Evolutionary conservation across 176 grass and related monocot species (phyloP).

Genomic region (Elymus sibiricus): DNA sequence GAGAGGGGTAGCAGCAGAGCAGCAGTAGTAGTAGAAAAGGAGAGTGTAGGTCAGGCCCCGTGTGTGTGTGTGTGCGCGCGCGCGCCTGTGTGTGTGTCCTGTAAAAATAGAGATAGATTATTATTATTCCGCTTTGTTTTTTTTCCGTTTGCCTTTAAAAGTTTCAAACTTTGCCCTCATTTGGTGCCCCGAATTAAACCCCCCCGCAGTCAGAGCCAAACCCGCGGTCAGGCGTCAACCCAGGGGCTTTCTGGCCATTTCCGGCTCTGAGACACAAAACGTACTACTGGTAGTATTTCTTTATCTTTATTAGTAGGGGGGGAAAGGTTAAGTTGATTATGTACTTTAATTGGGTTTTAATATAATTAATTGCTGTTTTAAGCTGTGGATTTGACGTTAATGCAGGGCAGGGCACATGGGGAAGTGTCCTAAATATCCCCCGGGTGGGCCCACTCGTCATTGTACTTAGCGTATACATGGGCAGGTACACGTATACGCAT

Average conservation of each 20-base stretch:
- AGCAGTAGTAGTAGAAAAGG: conserved; percentile 74
- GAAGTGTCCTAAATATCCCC: conserved; percentile 40
- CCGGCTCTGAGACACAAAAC: background rate
- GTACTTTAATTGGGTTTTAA: conserved; percentile 25
- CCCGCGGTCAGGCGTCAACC: conserved; percentile 16
- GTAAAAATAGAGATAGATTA: conserved; percentile 52
- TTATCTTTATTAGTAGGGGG: background rate
- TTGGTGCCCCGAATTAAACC: conserved; percentile 32
- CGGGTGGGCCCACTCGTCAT: conserved; percentile 22
- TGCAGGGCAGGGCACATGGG: conserved; percentile 33
- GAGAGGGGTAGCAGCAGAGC: conserved; percentile 33
- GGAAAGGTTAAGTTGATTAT: background rate
- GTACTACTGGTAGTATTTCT: too few species aligned
- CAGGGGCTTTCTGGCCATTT: conserved; percentile 47
- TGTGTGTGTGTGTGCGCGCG: conserved; percentile 17
- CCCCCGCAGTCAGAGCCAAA: conserved; percentile 22
- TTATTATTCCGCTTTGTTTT: conserved; percentile 50
- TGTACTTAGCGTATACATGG: conserved; percentile 12
- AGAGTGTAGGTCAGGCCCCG: conserved; percentile 55
- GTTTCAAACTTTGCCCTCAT: conserved; percentile 61
- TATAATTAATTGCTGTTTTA: conserved; percentile 1
- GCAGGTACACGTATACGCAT: conserved; percentile 26
- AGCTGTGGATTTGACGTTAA: conserved; percentile 20
- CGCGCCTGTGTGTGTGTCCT: conserved; percentile 33
- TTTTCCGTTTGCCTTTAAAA: conserved; percentile 38